Evolutionary conservation across 345 rosid species (phyloP), one percentile per base, ranked within the genome.

Genomic region (Lepidium sativum): DNA sequence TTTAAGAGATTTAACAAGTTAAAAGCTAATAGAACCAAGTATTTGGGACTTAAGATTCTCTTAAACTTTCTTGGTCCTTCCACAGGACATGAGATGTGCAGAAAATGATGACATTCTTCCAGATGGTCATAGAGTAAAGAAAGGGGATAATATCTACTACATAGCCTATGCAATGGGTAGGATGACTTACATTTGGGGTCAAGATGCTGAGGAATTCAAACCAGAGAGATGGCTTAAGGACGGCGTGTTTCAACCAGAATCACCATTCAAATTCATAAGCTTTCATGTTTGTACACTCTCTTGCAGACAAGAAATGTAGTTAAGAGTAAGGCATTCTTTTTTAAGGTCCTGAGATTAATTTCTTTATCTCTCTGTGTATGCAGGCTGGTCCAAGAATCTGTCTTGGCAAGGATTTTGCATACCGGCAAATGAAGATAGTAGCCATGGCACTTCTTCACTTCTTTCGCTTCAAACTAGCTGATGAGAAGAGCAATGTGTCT

Each of bases 351-450:
- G 47, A 67, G 57, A 37, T 27, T 27, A 14, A 18, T 62, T 45
- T 10, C 16, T 10, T 18, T 51, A 13, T 34, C 67, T 42, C 31
- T 14, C 6, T 17, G 11, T 64, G 49, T 61, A 15, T 73, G 27
- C 80, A 92, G 98, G 96, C 85, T 41, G 98, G 96, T 58, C 92
- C 96, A 38, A 76, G 92, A 23, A 81, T 85, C 37, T 87, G 95
- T 53, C 75, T 87, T 0, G 89, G 92, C 4, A 92, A 83, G 49
- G 89, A 85, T 49, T 89, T 87, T 0, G 92, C 95, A 27, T 84
- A 75, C 69, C 33, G 84, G 39, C 89, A 89, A 67, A 86, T 92
- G 95, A 88, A 88, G 85, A 92, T 92, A 51, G 43, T 77, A 2
- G 71, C 89, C 2, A 75, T 72, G 16, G 85, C 83, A 1, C 84